Evolutionary conservation across 2,329 filamentous ascomycete species (phyloP).

Genomic region (Alternaria gaisen): DNA sequence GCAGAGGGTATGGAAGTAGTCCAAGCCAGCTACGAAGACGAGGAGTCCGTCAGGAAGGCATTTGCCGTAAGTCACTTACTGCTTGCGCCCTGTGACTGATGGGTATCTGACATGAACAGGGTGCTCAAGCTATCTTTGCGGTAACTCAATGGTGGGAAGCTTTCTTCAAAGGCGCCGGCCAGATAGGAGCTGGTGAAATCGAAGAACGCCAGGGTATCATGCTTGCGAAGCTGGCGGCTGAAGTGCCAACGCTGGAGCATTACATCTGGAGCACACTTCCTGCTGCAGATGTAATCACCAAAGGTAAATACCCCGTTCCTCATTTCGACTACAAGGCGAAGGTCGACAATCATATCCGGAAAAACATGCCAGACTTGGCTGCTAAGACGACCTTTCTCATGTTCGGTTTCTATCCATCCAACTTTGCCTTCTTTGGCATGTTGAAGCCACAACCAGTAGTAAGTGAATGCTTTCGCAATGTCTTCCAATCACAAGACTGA

Average conservation of each 20-base stretch:
- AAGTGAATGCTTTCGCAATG: not conserved
- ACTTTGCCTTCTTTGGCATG: slow-evolving; percentile 20
- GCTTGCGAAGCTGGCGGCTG: slow-evolving; percentile 50
- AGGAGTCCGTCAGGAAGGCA: slow-evolving; percentile 15
- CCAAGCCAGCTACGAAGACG: slow-evolving; percentile 20
- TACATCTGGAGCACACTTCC: slow-evolving; percentile 58
- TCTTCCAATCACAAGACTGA: not conserved
- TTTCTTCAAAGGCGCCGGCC: slow-evolving; percentile 32
- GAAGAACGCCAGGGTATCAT: slow-evolving; percentile 52
- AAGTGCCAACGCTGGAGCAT: slow-evolving; percentile 50
- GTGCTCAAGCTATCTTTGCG: slow-evolving; percentile 42
- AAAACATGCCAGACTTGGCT: slow-evolving; percentile 32
- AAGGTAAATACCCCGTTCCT: slow-evolving; percentile 45
- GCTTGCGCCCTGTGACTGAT: not conserved
- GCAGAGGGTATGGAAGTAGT: slow-evolving; percentile 51
- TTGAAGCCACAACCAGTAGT: slow-evolving; percentile 20
- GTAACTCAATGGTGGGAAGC: slow-evolving; percentile 38
- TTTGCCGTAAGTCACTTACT: slow-evolving; percentile 13
- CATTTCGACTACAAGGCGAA: slow-evolving; percentile 54
- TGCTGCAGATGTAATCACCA: slow-evolving; percentile 33
- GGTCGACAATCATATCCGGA: slow-evolving; percentile 51
- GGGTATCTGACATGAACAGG: slow-evolving; percentile 10
- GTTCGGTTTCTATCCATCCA: slow-evolving; percentile 27
- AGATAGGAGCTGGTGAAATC: slow-evolving; percentile 30
- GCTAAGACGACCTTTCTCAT: slow-evolving; percentile 28